These are phyloP conservation scores for Effrenium voratum DNA, from an alignment of 73 alveolate species.

Conservation along the genomic window DNA sequence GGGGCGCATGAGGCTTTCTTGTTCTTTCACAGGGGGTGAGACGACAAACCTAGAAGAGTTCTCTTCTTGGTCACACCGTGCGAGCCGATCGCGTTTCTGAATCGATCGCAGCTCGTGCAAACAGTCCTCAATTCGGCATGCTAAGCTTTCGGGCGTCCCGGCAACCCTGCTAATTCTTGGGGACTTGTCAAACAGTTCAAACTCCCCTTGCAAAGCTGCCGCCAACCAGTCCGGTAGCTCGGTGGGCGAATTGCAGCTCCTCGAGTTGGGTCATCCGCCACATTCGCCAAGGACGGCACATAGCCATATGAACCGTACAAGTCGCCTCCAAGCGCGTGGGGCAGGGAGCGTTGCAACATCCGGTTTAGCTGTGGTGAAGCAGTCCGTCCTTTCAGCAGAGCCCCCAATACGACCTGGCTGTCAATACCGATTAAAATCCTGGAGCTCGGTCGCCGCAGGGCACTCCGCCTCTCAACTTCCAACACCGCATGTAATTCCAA, in stretches of 20 bases:
- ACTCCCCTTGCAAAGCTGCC: not conserved
- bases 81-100: not conserved
- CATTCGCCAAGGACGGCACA: not conserved
- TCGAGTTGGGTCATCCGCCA: not conserved
- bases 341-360: not conserved
- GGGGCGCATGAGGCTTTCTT: not conserved
- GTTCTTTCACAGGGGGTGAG: not conserved
- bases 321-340: not conserved
- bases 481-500: not conserved
- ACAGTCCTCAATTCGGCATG: not conserved
- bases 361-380: not conserved
- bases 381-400: conserved; percentile 5
- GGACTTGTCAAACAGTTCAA: not conserved
- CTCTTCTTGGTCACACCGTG: not conserved
- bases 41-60: too few species aligned
- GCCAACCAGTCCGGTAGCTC: not conserved
- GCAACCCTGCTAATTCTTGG: not conserved
- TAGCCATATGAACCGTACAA: not conserved
- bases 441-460: not conserved
- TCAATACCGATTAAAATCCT: not conserved
- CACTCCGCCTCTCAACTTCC: not conserved
- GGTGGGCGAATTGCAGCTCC: not conserved
- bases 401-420: not conserved
- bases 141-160: too few species aligned
- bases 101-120: not conserved